Conservation (phyloP, 1,284 basidiomycete genomes). For the Austropuccinia psidii region DNA sequence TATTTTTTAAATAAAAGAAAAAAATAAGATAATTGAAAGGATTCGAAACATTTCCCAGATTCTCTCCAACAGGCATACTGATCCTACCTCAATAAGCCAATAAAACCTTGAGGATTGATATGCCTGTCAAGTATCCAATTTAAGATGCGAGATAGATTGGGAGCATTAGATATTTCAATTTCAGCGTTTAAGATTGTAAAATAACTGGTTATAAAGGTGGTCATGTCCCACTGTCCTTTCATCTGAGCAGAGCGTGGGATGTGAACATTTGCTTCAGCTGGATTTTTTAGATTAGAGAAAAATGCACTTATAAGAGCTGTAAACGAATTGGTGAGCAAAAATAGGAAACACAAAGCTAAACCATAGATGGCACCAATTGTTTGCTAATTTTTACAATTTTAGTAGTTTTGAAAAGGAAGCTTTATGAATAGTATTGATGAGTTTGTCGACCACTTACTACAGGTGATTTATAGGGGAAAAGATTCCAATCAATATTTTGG, state of each 20-base stretch:
- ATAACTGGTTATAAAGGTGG: slow-evolving; percentile 42
- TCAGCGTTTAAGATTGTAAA: neutral
- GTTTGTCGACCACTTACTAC: slow-evolving; percentile 55
- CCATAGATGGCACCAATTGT: slow-evolving; percentile 59
- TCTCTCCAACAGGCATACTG: too few relatives aligned
- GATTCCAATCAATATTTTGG: slow-evolving; percentile 62
- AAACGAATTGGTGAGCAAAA: slow-evolving; percentile 59
- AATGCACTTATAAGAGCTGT: slow-evolving; percentile 11
- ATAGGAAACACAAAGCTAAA: slow-evolving; percentile 54
- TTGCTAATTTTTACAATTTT: neutral
- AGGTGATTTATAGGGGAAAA: slow-evolving; percentile 59
- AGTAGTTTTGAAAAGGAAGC: too few relatives aligned
- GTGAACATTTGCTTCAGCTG: slow-evolving; percentile 58
- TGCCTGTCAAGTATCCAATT: too few relatives aligned
- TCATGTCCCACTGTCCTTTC: slow-evolving; percentile 49
- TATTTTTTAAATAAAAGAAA: too few relatives aligned
- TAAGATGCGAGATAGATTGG: too few relatives aligned
- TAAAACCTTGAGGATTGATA: too few relatives aligned
- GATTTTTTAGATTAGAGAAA: neutral
- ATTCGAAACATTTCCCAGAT: too few relatives aligned
- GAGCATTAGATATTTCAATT: too few relatives aligned
- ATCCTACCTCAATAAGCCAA: too few relatives aligned
- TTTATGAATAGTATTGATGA: slow-evolving; percentile 48
- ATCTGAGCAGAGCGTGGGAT: slow-evolving; percentile 57
- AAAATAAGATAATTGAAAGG: too few relatives aligned